Base-by-base conservation (phyloP, 371 early-diverging fungal genomes). In the Mucor mucedo region DNA sequence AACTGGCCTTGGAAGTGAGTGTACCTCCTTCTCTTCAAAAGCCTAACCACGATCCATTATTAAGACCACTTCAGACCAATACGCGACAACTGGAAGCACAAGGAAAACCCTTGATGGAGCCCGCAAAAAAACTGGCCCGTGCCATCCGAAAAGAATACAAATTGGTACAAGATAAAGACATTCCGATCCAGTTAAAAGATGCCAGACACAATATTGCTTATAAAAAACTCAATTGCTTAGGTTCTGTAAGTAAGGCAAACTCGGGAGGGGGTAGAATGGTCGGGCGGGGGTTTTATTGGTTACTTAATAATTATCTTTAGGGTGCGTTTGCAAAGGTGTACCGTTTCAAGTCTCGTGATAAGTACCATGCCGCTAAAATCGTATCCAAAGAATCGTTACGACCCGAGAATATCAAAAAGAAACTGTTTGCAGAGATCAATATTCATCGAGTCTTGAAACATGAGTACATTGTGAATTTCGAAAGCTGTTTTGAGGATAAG, bases 251-350 rank as follows among this genome's bases (percentile, higher is more conserved):
- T 33, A 13, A 44, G 3, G 16, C n/a, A 9, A 16, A 6, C 21
- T 21, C 21, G 21, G 21, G 21, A 21, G 21, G 21, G 1, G 21
- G 21, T 0, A 21, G 21, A 21, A 21, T 21, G 21, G 21, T 0
- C 21, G 21, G 21, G 21, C 21, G 21, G 21, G 21, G 21, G 21
- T 21, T 21, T 21, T 21, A 21, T 21, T 21, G 21, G 21, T 21
- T 21, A 21, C 1, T 1, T 21, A 21, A 21, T 21, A 21, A 21
- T 30, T 42, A 27, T 33, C 29, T 40, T 10, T 68, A 91, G 94
- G 95, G 98, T 48, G 97, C 95, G 10, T 97, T 97, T 84, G 97
- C 97, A 0, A 84, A 87, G 62, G 94, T 94, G 88, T 76, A 79
- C 86, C 62, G 91, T 90, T 4, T 61, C 63, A 53, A 33, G 13